These are phyloP conservation scores for Abelmoschus esculentus DNA, from an alignment of 345 rosid genomes.

Conservation along the genomic window DNA sequence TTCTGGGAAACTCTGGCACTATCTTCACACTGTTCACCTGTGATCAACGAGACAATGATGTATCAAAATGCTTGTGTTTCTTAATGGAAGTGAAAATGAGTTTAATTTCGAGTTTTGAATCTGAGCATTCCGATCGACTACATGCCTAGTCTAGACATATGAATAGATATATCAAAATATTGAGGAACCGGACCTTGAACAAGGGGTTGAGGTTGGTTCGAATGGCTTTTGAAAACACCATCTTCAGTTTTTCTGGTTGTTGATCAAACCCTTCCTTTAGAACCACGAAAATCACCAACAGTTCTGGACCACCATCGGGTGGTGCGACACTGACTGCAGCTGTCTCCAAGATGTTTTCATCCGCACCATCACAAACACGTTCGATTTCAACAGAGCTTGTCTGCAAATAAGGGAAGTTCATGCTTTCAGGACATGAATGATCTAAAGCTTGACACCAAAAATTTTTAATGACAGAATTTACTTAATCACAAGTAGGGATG, in stretches of 20 bases:
- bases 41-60: not conserved
- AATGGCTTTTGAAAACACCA: constrained; percentile 48
- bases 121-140: not conserved
- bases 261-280: constrained; percentile 44
- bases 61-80: not conserved
- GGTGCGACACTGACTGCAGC: constrained; percentile 67
- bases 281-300: constrained; percentile 49
- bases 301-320: constrained; percentile 65
- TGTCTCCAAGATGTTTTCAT: constrained; percentile 63
- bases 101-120: not conserved
- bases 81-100: not conserved
- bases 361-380: constrained; percentile 63
- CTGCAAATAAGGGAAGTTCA: constrained; percentile 25
- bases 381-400: constrained; percentile 93
- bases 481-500: not conserved
- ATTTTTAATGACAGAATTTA: not conserved
- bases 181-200: constrained; percentile 53
- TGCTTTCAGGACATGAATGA: not conserved
- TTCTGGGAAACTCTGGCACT: constrained; percentile 61
- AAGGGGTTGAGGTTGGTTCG: constrained; percentile 76
- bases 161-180: not conserved
- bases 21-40: constrained; percentile 75
- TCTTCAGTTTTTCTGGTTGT: constrained; percentile 42
- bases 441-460: not conserved
- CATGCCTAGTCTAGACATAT: not conserved